phyloP scores from a whole-genome alignment of 202 grass and related monocot species.

The Carex arenaria region DNA sequence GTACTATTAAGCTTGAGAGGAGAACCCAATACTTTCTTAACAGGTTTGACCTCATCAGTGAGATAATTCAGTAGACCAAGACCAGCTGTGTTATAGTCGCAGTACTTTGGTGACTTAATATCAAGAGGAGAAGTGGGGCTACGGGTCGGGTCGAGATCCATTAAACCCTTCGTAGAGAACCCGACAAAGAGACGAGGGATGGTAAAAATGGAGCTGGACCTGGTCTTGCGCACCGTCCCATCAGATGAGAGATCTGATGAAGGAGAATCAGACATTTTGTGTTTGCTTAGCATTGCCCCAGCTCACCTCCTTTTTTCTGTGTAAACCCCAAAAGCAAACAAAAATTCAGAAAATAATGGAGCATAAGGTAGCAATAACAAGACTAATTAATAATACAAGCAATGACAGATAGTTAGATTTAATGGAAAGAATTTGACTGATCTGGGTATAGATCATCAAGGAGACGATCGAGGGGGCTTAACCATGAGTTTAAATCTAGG shows the following conservation, averaged over 20 bases:
- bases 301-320: constrained; percentile 9
- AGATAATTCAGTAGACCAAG: constrained; percentile 79
- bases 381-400: background rate
- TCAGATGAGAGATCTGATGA: constrained; percentile 20
- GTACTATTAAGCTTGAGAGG: constrained; percentile 38
- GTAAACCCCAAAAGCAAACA: background rate
- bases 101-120: constrained; percentile 61
- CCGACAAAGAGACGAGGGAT: constrained; percentile 67
- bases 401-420: background rate
- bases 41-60: constrained; percentile 26
- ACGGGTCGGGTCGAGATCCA: constrained; percentile 50
- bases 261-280: constrained; percentile 23
- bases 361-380: background rate
- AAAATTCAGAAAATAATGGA: background rate
- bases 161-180: constrained; percentile 45
- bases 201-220: constrained; percentile 44
- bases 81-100: constrained; percentile 51
- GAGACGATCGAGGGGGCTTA: no score
- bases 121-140: constrained; percentile 90
- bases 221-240: constrained; percentile 38
- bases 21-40: constrained; percentile 36
- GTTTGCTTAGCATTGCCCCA: constrained; percentile 56
- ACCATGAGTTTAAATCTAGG: background rate
- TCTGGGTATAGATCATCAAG: background rate
- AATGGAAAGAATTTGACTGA: background rate